Conservation (phyloP, 768 basidiomycete species). For the Naganishia vaughanmartiniae region DNA sequence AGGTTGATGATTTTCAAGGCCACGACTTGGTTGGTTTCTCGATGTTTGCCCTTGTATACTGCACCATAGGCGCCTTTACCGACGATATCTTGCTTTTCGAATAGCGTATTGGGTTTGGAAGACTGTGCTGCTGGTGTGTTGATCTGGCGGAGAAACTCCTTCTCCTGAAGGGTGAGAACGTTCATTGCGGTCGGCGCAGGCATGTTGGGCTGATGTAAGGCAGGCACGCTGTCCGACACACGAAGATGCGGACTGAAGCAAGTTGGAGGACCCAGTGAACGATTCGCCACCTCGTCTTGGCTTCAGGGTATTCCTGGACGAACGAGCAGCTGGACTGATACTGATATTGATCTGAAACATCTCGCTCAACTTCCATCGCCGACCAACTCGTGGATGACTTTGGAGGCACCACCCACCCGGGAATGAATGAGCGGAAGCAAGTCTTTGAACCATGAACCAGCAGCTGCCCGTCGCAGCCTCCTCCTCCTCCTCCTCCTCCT, state of each 20-base stretch:
- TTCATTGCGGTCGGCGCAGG: conserved; percentile 18
- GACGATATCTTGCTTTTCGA: conserved; percentile 75
- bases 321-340: neutral
- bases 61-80: conserved; percentile 96
- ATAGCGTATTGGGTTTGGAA: conserved; percentile 27
- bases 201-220: neutral
- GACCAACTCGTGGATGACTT: neutral
- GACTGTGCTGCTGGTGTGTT: conserved; percentile 22
- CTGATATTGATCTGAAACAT: conserved; percentile 21
- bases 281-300: too few relatives aligned
- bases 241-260: too few relatives aligned
- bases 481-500: neutral
- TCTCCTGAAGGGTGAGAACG: conserved; percentile 23
- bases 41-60: conserved; percentile 85
- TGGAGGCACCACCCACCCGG: neutral
- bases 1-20: conserved; percentile 99
- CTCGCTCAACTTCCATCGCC: neutral
- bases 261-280: too few relatives aligned
- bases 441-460: neutral
- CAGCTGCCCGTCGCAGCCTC: neutral
- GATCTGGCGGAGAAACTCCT: conserved; percentile 30
- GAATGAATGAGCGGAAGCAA: neutral
- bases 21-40: conserved; percentile 79
- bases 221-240: neutral
- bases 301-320: neutral